Evolutionary conservation across 306 rosid species (phyloP), one percentile per base, ranked within the genome.

Genomic region (Leucaena leucocephala): DNA sequence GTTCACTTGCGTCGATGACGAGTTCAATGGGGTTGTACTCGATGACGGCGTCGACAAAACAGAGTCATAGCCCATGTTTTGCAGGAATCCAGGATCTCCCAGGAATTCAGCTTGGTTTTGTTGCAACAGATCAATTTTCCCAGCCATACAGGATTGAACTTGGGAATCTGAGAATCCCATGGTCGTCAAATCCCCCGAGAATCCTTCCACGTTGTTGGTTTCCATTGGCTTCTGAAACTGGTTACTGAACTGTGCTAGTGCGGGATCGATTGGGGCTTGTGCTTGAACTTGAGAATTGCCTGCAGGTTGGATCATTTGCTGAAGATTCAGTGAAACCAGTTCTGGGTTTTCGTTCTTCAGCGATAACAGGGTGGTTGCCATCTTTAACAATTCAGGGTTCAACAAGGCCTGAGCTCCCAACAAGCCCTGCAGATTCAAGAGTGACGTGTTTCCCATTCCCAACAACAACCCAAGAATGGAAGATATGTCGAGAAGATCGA

Each of bases 401-500:
- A 89, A 58, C 68, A 86, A 70, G 3, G 86, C 76, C 58, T 90
- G 95, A 8, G 90, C 80, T 38, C 86, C 76, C 45, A 90, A 72
- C 55, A 92, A 57, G 81, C 65, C 75, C 84, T 65, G 97, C 62
- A 88, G 75, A 55, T 82, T 82, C 44, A 88, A 64, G 76, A 92
- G 84, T 10, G 91, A 77, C 1, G 84, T 89, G 79, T 87, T 86
- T 39, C 84, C 81, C 13, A 93, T 86, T 39, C 84, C 81, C 13
- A 93, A 39, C 49, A 88, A 65, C 4, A 91, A 46, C 55, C 76
- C 69, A 17, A 91, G 76, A 72, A 93, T 74, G 27, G 97, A 85
- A 22, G 97, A 84, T 22, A 88, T 48, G 77, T 93, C 97, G 8
- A 88, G 86, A 39, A 91, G 86, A 85, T 93, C 97, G 6, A 91